These are phyloP conservation scores for Umbellularia californica DNA, from an alignment of 164 flowering plant species.

Conservation along the genomic window DNA sequence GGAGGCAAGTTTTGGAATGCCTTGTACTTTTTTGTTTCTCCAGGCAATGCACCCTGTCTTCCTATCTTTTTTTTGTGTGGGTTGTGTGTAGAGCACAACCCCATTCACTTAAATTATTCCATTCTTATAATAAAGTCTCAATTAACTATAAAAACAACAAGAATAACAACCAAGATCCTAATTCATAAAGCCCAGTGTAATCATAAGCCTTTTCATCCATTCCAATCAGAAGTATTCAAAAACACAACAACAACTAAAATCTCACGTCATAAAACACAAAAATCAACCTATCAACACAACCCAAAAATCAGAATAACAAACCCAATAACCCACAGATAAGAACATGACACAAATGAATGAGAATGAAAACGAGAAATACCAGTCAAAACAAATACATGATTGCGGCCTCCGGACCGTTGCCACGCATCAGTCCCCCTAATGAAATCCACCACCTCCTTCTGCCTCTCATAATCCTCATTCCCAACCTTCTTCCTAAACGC, in stretches of 20 bases:
- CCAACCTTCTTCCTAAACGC: constrained; percentile 65
- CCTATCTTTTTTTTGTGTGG: too few species aligned
- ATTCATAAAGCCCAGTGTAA: too few species aligned
- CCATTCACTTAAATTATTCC: too few species aligned
- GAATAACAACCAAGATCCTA: too few species aligned
- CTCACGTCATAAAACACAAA: not conserved
- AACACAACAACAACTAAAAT: not conserved
- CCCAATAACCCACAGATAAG: not conserved
- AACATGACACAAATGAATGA: not conserved
- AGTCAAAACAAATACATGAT: constrained; percentile 91
- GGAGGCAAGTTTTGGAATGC: too few species aligned
- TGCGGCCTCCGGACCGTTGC: constrained; percentile 81
- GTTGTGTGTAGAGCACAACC: too few species aligned
- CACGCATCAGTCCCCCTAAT: constrained; percentile 60
- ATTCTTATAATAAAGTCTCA: too few species aligned
- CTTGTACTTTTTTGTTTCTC: too few species aligned
- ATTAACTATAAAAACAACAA: too few species aligned
- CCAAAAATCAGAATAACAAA: not conserved
- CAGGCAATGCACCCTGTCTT: too few species aligned
- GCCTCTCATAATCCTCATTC: constrained; percentile 84
- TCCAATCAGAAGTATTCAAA: not conserved
- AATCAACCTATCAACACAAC: not conserved
- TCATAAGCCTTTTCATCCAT: not conserved
- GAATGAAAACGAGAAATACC: constrained; percentile 36
- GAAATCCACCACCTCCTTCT: constrained; percentile 65